phyloP scores from a whole-genome alignment of 164 flowering plant species.

The Brasenia schreberi region DNA sequence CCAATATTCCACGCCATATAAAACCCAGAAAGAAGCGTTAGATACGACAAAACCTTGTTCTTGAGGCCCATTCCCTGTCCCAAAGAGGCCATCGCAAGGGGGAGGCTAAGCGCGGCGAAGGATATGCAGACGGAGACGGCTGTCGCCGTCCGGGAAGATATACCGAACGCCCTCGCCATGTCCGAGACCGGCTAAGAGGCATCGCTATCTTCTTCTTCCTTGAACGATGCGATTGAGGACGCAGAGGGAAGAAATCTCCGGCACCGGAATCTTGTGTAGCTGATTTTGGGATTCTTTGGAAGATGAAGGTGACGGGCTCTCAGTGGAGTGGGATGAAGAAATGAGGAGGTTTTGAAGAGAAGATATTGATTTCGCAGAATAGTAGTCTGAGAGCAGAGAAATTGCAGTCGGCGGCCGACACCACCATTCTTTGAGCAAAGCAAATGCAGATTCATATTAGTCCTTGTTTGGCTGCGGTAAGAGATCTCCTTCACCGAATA shows the following conservation, averaged over 20 bases:
- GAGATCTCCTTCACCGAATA: background rate
- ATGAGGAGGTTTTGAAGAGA: background rate
- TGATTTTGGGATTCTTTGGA: background rate
- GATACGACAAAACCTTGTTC: slow-evolving; percentile 55
- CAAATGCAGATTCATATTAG: background rate
- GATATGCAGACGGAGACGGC: slow-evolving; percentile 57
- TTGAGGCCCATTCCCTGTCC: slow-evolving; percentile 44
- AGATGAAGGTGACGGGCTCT: background rate
- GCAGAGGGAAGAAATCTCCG: background rate
- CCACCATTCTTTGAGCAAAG: background rate
- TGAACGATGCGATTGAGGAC: background rate
- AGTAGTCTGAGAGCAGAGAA: background rate
- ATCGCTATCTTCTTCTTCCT: slow-evolving; percentile 3
- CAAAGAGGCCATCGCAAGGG: slow-evolving; percentile 49
- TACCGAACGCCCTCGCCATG: slow-evolving; percentile 79
- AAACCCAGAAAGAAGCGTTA: slow-evolving; percentile 64
- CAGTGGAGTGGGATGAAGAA: background rate
- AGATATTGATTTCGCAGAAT: background rate
- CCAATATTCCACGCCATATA: slow-evolving; percentile 99
- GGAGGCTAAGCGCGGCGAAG: slow-evolving; percentile 47
- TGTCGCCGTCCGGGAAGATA: slow-evolving; percentile 59
- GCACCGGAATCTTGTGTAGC: background rate
- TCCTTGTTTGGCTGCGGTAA: background rate
- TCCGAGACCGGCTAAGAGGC: slow-evolving; percentile 17
- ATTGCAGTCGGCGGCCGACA: background rate